A percentile compares a stretch with the other conserved stretches of the same genome.
phyloP scores from a whole-genome alignment of 1,139 yeast species.

The Blastobotrys raffinosifermentans region DNA sequence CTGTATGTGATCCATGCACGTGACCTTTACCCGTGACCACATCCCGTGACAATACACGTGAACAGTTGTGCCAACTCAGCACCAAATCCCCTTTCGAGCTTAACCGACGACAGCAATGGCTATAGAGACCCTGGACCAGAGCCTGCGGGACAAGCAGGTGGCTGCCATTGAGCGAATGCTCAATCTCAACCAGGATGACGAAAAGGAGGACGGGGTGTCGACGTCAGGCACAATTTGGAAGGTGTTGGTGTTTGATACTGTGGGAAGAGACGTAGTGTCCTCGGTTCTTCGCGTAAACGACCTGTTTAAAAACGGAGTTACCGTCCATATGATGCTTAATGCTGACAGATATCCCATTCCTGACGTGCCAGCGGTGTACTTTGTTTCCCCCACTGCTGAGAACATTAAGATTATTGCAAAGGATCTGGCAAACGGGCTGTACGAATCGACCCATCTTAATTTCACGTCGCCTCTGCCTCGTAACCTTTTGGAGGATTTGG shows the following conservation, averaged over 20 bases:
- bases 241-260: slow-evolving; percentile 75
- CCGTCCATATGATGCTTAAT: slow-evolving; percentile 73
- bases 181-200: slow-evolving; percentile 58
- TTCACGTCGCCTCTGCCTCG: slow-evolving; percentile 78
- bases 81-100: too few species aligned
- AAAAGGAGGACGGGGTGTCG: slow-evolving; percentile 21
- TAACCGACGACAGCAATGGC: slow-evolving; percentile 1
- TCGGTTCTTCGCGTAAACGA: slow-evolving; percentile 89
- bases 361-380: slow-evolving; percentile 92
- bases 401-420: slow-evolving; percentile 63
- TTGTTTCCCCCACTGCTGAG: slow-evolving; percentile 78
- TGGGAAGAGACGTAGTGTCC: slow-evolving; percentile 79
- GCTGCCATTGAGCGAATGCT: slow-evolving; percentile 75
- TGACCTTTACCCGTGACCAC: too few species aligned
- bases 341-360: slow-evolving; percentile 72
- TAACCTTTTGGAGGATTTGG: slow-evolving; percentile 79
- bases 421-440: slow-evolving; percentile 68
- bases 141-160: slow-evolving; percentile 39
- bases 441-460: slow-evolving; percentile 75
- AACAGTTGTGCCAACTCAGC: too few species aligned
- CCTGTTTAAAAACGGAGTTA: slow-evolving; percentile 78
- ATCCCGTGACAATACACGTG: too few species aligned
- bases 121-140: slow-evolving; percentile 15
- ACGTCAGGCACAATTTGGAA: slow-evolving; percentile 68
- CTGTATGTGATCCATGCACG: too few species aligned